Percentiles rank a stretch among this genome's conserved stretches.
These are phyloP conservation scores for Cryptomeria japonica DNA, from an alignment of 75 land plant genomes.

Conservation along the genomic window DNA sequence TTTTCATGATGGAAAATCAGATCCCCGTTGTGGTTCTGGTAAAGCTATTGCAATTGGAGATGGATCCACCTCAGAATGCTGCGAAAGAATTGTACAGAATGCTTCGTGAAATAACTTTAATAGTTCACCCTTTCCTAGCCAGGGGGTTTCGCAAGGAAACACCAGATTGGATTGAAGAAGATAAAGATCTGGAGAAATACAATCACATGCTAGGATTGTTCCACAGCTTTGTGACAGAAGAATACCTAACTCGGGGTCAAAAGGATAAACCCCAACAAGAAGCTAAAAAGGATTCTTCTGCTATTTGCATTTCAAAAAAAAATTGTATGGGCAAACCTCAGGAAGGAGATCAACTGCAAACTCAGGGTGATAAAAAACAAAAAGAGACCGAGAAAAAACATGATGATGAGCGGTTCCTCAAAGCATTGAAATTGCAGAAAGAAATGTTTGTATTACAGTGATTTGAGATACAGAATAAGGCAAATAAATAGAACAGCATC, in stretches of 20 bases:
- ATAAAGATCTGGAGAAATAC: neutral
- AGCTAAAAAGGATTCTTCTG: too few relatives aligned
- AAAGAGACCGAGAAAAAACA: too few relatives aligned
- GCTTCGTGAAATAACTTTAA: neutral
- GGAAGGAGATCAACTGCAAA: neutral
- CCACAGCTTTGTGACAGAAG: neutral
- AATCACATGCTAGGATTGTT: neutral
- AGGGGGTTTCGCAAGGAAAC: neutral
- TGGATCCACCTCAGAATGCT: neutral
- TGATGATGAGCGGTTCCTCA: neutral
- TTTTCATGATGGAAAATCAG: conserved; percentile 1
- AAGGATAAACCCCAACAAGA: neutral
- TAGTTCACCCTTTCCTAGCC: neutral
- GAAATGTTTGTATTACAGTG: too few relatives aligned
- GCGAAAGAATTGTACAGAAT: neutral
- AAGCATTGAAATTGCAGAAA: too few relatives aligned
- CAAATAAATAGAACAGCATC: too few relatives aligned
- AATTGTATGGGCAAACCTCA: too few relatives aligned
- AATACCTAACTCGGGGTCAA: neutral
- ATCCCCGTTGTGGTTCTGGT: neutral
- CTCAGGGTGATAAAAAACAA: neutral
- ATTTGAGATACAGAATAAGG: too few relatives aligned
- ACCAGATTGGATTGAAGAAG: neutral
- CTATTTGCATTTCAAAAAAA: too few relatives aligned
- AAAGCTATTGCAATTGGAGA: neutral